Evolutionary conservation across 768 basidiomycete species (phyloP).

Genomic region (Tylopilus vinaceipallidus): DNA sequence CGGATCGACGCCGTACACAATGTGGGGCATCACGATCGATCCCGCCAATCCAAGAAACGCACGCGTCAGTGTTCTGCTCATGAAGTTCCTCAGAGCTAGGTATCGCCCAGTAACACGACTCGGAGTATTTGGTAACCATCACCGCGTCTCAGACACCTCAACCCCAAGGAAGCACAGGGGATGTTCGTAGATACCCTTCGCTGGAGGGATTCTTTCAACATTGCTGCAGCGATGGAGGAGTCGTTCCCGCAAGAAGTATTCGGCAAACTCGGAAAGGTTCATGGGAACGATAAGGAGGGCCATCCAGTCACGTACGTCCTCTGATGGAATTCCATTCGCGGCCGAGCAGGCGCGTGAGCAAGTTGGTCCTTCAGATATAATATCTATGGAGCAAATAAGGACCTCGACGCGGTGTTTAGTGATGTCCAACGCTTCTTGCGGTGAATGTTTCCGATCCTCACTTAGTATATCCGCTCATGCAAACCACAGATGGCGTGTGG

Average conservation of each 20-base stretch:
- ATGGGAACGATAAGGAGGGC: conserved; percentile 69
- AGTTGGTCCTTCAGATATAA: conserved; percentile 54
- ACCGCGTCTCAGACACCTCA: conserved; percentile 46
- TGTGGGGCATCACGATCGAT: conserved; percentile 76
- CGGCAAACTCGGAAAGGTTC: conserved; percentile 59
- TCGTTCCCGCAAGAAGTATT: conserved; percentile 63
- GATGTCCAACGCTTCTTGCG: conserved; percentile 75
- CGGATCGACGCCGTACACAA: conserved; percentile 45
- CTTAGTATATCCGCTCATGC: conserved; percentile 4
- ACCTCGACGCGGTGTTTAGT: conserved; percentile 69
- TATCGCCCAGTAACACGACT: neutral
- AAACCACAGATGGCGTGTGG: conserved; percentile 71
- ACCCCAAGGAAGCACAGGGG: conserved; percentile 50
- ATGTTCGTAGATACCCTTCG: conserved; percentile 69
- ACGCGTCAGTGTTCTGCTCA: conserved; percentile 68
- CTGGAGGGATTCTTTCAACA: conserved; percentile 67
- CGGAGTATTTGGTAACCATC: neutral
- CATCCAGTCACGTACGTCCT: conserved; percentile 64
- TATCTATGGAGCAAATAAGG: conserved; percentile 68
- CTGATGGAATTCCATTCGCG: neutral
- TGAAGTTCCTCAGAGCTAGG: conserved; percentile 78
- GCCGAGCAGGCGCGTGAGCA: neutral
- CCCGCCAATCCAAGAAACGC: conserved; percentile 56
- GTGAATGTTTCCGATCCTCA: conserved; percentile 33
- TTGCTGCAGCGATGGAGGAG: conserved; percentile 59